These are phyloP conservation scores for Trifolium fragiferum DNA, from an alignment of 306 rosid species.

Conservation along the genomic window DNA sequence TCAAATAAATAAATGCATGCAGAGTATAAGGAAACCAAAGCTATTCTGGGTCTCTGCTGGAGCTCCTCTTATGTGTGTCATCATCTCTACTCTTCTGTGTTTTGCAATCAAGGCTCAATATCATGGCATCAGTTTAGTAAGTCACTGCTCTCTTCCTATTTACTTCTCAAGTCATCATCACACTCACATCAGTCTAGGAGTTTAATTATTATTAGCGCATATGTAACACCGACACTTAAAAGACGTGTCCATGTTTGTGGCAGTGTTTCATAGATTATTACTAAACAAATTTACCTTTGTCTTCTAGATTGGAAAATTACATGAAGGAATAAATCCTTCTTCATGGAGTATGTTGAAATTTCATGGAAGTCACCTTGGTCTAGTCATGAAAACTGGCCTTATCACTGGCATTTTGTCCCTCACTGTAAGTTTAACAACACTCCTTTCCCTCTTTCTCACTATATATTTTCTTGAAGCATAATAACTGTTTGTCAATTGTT, in stretches of 20 bases:
- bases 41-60: constrained; percentile 97
- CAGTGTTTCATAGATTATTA: too few species aligned
- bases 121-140: constrained; percentile 86
- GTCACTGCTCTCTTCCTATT: constrained; percentile 3
- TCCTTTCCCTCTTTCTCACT: neutral
- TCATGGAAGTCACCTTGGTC: constrained; percentile 60
- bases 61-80: constrained; percentile 82
- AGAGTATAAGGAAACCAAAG: constrained; percentile 80
- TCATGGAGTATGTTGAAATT: constrained; percentile 78
- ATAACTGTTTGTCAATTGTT: too few species aligned
- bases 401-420: constrained; percentile 94
- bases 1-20: constrained; percentile 34
- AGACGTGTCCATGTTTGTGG: too few species aligned
- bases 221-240: too few species aligned
- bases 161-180: constrained; percentile 8
- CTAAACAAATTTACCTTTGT: too few species aligned
- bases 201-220: too few species aligned
- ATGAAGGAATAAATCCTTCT: constrained; percentile 86
- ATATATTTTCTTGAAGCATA: neutral
- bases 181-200: too few species aligned
- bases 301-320: constrained; percentile 77
- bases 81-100: constrained; percentile 74
- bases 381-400: constrained; percentile 77
- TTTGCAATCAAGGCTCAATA: constrained; percentile 71
- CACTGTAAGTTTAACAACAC: constrained; percentile 60